These are phyloP conservation scores for Aspergillus panamensis DNA, from an alignment of 495 filamentous ascomycete species.

Conservation along the genomic window DNA sequence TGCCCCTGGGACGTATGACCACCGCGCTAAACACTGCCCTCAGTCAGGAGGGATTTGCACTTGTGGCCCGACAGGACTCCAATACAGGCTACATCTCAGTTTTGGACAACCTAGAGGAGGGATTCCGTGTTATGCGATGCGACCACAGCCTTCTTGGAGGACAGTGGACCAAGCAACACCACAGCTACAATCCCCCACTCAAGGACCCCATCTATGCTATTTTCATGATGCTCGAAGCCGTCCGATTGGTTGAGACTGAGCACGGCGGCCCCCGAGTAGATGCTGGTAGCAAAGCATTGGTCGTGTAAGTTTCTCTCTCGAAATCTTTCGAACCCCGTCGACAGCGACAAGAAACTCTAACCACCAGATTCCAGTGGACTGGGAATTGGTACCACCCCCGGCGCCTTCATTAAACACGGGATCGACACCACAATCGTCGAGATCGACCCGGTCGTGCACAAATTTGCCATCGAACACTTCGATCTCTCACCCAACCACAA, in stretches of 20 bases:
- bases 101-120: constrained; percentile 63
- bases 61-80: constrained; percentile 79
- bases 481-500: constrained; percentile 73
- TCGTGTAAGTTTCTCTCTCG: no score
- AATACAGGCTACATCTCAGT: constrained; percentile 91
- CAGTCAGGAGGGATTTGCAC: constrained; percentile 42
- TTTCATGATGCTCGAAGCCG: constrained; percentile 89
- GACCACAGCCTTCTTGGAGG: constrained; percentile 93
- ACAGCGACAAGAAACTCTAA: no score
- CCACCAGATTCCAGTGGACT: constrained; percentile 61
- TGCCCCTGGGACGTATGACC: constrained; percentile 49
- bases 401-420: constrained; percentile 79
- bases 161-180: constrained; percentile 61
- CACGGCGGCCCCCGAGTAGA: constrained; percentile 49
- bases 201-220: constrained; percentile 89
- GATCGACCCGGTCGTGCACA: constrained; percentile 83
- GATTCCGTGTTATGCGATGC: constrained; percentile 82
- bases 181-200: constrained; percentile 45
- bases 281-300: constrained; percentile 69
- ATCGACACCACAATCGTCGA: constrained; percentile 92
- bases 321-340: no score
- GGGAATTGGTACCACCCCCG: constrained; percentile 86
- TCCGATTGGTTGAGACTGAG: constrained; percentile 68
- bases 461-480: constrained; percentile 81
- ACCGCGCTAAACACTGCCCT: constrained; percentile 62